Base-by-base conservation (phyloP, 192 early-diverging fungal species). In the Backusella circina region DNA sequence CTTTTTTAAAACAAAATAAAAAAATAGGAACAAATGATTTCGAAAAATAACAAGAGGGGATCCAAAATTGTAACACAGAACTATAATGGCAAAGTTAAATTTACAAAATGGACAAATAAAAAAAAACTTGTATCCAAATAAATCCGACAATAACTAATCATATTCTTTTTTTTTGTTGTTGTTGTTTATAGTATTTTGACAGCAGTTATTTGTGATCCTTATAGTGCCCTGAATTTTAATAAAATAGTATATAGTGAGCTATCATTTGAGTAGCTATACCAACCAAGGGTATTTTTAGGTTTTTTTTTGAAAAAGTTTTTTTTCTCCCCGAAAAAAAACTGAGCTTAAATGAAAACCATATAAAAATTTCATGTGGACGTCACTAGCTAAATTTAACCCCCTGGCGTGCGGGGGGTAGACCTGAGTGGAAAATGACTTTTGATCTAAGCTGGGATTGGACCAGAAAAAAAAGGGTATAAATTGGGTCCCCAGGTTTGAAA, bases 401-500 rank as follows among this genome's bases (percentile, higher is more conserved):
- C 54, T 61, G 54, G 26, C 7, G 54, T 61, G 54, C 54, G 54
- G 54, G 54, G n/a, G 54, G 54, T 61, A 26, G 54, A 61, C 54
- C 54, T 61, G 54, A 61, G 54, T 61, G 54, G 13, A 26, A 61
- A 61, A 61, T 13, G 54, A 61, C 54, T 26, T 57, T 61, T 61
- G 54, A 28, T 61, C 54, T 61, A 61, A 26, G 54, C 54, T 61
- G 23, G 54, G 54, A 61, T 61, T 61, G 54, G 54, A 61, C 54
- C 54, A 61, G 10, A 6, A 61, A 57, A 61, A 57, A 61, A 61
- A 61, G 54, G 0, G 54, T 61, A 61, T 61, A 61, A 61, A 61
- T 61, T 61, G 51, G 23, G 54, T 61, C 54, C 26, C 54, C 54
- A 61, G 54, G 54, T 61, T 61, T 61, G 54, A 61, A 61, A 39